These are phyloP conservation scores for Podospora australis DNA, from an alignment of 495 filamentous ascomycete genomes.

Conservation along the genomic window DNA sequence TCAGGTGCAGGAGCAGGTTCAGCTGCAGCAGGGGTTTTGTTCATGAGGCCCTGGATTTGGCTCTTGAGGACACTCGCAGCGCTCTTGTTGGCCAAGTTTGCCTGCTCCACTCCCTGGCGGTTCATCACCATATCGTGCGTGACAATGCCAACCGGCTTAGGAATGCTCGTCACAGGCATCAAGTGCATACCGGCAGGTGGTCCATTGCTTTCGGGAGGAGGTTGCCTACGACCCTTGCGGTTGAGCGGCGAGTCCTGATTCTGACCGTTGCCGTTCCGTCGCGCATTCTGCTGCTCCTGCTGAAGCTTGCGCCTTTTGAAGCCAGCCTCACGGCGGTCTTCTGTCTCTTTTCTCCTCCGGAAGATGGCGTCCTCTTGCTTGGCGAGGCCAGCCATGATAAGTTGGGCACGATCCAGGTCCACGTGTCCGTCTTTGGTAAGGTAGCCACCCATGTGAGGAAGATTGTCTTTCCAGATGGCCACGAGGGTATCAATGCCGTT, in stretches of 20 bases:
- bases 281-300: slow-evolving; percentile 39
- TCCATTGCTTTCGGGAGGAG: slow-evolving; percentile 13
- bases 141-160: slow-evolving; percentile 49
- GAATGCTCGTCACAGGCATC: slow-evolving; percentile 46
- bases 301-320: slow-evolving; percentile 70
- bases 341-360: slow-evolving; percentile 68
- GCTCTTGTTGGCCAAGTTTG: slow-evolving; percentile 87
- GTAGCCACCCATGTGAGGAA: slow-evolving; percentile 88
- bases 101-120: slow-evolving; percentile 63
- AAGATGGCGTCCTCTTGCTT: slow-evolving; percentile 97
- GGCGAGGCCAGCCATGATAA: slow-evolving; percentile 80
- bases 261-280: slow-evolving; percentile 32
- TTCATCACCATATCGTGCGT: slow-evolving; percentile 90
- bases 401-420: slow-evolving; percentile 77
- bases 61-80: slow-evolving; percentile 85
- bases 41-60: slow-evolving; percentile 55
- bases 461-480: slow-evolving; percentile 89
- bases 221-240: slow-evolving; percentile 9
- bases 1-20: slow-evolving; percentile 12
- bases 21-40: slow-evolving; percentile 16
- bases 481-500: slow-evolving; percentile 95
- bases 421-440: slow-evolving; percentile 91
- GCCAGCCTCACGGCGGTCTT: slow-evolving; percentile 72
- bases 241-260: slow-evolving; percentile 28
- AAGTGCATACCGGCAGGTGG: slow-evolving; percentile 21